These are phyloP conservation scores for Rhododendron williamsianum DNA, from an alignment of 148 eudicot species.

Conservation along the genomic window DNA sequence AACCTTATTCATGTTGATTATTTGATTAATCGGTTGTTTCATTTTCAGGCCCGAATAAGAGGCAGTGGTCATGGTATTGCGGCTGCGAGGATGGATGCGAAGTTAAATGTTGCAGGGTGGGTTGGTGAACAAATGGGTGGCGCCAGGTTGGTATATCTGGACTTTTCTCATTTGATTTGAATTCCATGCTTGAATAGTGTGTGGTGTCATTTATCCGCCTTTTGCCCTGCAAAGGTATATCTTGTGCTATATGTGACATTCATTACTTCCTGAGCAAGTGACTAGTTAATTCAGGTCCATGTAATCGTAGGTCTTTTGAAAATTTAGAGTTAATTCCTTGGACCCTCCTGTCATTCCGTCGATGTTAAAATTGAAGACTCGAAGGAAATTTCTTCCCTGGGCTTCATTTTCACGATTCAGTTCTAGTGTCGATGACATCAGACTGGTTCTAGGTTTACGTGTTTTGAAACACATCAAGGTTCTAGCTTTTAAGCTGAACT, in stretches of 20 bases:
- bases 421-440: not conserved
- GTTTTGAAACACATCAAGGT: not conserved
- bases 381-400: not conserved
- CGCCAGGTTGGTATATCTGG: slow-evolving; percentile 48
- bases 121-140: slow-evolving; percentile 96
- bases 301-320: not conserved
- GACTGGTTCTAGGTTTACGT: not conserved
- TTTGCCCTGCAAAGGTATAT: not conserved
- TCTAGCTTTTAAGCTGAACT: not conserved
- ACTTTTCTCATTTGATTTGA: not conserved
- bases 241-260: not conserved
- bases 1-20: not conserved
- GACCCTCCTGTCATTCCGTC: not conserved
- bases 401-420: not conserved
- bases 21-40: not conserved
- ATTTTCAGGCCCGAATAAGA: slow-evolving; percentile 71
- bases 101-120: slow-evolving; percentile 95
- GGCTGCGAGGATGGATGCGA: slow-evolving; percentile 96
- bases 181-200: not conserved
- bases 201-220: not conserved
- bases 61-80: slow-evolving; percentile 98
- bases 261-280: not conserved
- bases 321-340: not conserved
- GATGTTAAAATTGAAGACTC: not conserved
- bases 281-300: not conserved